Base-by-base conservation (phyloP, 768 basidiomycete species). In the Mycena indigotica region DNA sequence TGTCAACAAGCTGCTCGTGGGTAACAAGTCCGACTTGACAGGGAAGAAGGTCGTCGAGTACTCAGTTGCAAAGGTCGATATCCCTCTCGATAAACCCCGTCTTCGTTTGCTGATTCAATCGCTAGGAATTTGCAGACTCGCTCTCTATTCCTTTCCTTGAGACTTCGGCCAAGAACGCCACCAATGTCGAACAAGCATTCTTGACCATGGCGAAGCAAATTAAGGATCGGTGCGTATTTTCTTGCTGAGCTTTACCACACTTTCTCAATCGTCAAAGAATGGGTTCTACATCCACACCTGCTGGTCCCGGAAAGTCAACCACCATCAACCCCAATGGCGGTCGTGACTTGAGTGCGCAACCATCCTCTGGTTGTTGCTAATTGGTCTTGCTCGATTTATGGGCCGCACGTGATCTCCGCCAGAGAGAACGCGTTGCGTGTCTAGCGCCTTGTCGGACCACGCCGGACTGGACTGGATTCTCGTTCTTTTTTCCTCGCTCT, bases 11-110 rank as follows among this genome's bases (percentile, higher is more conserved):
- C 93, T 99, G 60, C 86, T 98, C 52, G 92, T 98, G 64, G 97
- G 97, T 35, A 99, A 99, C 80, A 99, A 99, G 75, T 98, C 91
- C 41, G 97, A 99, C 73, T 97, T 95, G 94, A 86, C 88, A 55
- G 96, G 98, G 75, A 98, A 97, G 79, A 86, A 89, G 63, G 89
- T 87, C 15, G 92, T 99, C 55, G 62, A 63, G 50, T 63, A 88
- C 93, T 4, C 87, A 91, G 71, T 91, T 93, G 68, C 92, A 95
- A 75, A 96, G 97, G 39, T 63, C 15, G 35, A 55, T 32, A 54
- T 28, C 4, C 38, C 32, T 28, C 16, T 6, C 32, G 35, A 35
- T 21, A 8, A 8, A 39, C 32, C 35, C 24, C 57, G n/a, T 23
- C 17, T 41, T 32, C 12, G 30, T 23, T 26, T 13, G 8, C 29